Evolutionary conservation across 2,329 filamentous ascomycete genomes (phyloP), one percentile per base, ranked within the genome.

Genomic region (Aspergillus novofumigatus): DNA sequence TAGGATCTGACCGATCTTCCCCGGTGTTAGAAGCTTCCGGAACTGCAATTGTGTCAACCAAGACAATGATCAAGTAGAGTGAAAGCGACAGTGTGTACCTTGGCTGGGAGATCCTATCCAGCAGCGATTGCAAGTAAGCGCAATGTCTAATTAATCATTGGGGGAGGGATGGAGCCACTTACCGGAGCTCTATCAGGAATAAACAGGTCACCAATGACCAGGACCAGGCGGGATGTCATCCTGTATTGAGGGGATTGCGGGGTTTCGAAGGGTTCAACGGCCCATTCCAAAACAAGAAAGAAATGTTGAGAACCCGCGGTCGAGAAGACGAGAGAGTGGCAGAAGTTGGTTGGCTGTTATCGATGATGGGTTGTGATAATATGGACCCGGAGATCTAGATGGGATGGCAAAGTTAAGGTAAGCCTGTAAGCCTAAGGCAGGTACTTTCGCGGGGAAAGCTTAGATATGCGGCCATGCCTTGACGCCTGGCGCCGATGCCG

Each of bases 141-240:
- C 58, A 49, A 62, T 60, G 61, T 26, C 41, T 25, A n/a, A 32
- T 55, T 48, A 54, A 38, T 45, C 21, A 50, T 38, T 41, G 29
- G 65, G 61, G 64, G 61, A 54, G 50, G 47, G 56, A 49, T 25
- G 29, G 20, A 8, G 20, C 49, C 42, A 73, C 77, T 66, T 73
- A 84, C 92, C 63, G 94, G 86, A 67, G 91, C 92, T 73, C 92
- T 84, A 77, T 96, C 92, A 68, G 92, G 92, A 77, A 96, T 96
- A 80, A 96, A 92, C 54, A 96, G 85, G 79, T 96, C 92, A 74
- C 91, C 91, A 67, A 96, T 91, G 71, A 94, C 91, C 72, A 96
- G 85, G 72, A 96, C 92, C 65, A 96, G 83, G 77, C 93, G 91
- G 63, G 91, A 91, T 80, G 93, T 91, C 81, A 86, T 88, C 53